Base-by-base conservation (phyloP, 495 filamentous ascomycete genomes). In the Penicillium waksmanii region DNA sequence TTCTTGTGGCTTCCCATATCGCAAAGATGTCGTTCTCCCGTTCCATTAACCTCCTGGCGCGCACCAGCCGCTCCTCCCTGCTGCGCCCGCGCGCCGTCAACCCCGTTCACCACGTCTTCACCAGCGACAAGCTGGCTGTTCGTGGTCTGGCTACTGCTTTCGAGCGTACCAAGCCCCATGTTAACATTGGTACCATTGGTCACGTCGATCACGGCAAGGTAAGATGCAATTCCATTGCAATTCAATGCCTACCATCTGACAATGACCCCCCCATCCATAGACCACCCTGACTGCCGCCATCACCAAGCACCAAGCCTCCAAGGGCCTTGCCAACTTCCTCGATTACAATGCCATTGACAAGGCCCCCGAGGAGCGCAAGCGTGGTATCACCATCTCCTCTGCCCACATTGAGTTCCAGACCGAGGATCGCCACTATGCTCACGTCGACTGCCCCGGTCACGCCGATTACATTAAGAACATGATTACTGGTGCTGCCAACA, bases 391-490 rank as follows among this genome's bases (percentile, higher is more conserved):
- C 70, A 98, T 98, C 80, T 91, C 95, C 49, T 92, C 94, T 42
- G 92, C 95, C 61, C 95, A 98, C 80, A 96, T 98, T 78, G 95
- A 98, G 82, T 98, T 97, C 79, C 81, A 89, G 68, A 98, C 95
- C 72, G 89, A 96, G 5, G 74, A 73, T 65, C 87, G 96, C 64
- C 95, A 98, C 81, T 98, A 98, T 81, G 93, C 95, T 68, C 95
- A 98, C 85, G 95, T 98, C 81, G 95, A 98, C 85, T 98, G 95
- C 77, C 95, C 95, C 55, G 95, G 95, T 77, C 95, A 98, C 87
- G 95, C 95, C 73, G 95, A 98, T 92, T 98, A 98, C 84, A 97
- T 98, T 80, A 98, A 98, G 87, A 98, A 98, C 86, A 97, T 97
- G 93, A 97, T 97, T 76, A 97, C 93, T 64, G 93, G 93, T 84